These are phyloP conservation scores for Daldinia concentrica DNA, from an alignment of 495 filamentous ascomycete species.

Conservation along the genomic window DNA sequence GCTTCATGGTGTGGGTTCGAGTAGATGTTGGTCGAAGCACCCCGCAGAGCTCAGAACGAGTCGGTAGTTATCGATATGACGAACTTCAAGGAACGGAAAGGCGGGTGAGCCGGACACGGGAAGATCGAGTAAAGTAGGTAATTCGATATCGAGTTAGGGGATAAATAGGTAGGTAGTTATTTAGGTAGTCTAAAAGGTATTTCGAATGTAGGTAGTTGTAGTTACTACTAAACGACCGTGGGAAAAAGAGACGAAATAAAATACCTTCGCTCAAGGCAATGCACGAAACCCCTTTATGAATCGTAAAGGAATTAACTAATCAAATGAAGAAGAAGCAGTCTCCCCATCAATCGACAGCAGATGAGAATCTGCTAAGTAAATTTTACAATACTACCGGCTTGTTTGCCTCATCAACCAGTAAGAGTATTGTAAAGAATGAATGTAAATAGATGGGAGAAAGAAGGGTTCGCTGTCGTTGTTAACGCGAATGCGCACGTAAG, in stretches of 20 bases:
- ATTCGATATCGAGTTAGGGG: not conserved
- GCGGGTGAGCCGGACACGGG: too few relatives aligned
- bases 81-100: slow-evolving; percentile 1
- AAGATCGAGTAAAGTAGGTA: slow-evolving; percentile 10
- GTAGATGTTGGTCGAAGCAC: slow-evolving; percentile 18
- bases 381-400: slow-evolving; percentile 15
- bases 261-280: slow-evolving; percentile 36
- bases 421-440: not conserved
- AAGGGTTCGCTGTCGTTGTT: not conserved
- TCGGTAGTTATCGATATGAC: slow-evolving; percentile 9
- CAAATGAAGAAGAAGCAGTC: slow-evolving; percentile 16
- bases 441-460: slow-evolving; percentile 6
- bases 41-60: not conserved
- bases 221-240: not conserved
- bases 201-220: slow-evolving; percentile 7
- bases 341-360: slow-evolving; percentile 22
- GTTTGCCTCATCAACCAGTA: slow-evolving; percentile 11
- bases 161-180: not conserved
- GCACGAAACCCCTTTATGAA: slow-evolving; percentile 36
- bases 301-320: slow-evolving; percentile 23
- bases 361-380: slow-evolving; percentile 13
- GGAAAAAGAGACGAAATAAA: slow-evolving; percentile 11
- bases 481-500: slow-evolving; percentile 3
- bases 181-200: not conserved
- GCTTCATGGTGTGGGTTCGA: slow-evolving; percentile 52